Evolutionary conservation across 306 rosid genomes (phyloP).

Genomic region (Alnus rubra): DNA sequence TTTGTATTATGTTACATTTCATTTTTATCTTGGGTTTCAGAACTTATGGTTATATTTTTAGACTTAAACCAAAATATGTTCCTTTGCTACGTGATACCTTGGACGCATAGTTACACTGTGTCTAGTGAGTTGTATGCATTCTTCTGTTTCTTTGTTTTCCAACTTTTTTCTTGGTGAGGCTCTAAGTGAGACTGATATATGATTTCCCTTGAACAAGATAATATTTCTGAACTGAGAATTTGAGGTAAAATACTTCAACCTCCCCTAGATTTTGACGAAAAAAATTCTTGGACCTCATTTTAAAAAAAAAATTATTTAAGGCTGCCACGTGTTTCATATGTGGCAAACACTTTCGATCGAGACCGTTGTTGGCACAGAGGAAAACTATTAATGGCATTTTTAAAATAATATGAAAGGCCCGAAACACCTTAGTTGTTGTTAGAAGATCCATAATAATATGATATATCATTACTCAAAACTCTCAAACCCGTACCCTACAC

Average conservation of each 20-base stretch:
- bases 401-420: background rate
- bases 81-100: too few species aligned
- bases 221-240: background rate
- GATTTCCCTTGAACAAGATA: background rate
- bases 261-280: background rate
- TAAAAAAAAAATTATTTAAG: background rate
- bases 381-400: background rate
- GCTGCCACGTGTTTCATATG: background rate
- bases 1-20: background rate
- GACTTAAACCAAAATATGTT: background rate
- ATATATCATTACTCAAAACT: background rate
- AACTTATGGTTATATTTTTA: background rate
- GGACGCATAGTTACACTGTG: too few species aligned
- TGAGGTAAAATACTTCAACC: background rate
- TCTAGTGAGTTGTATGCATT: too few species aligned
- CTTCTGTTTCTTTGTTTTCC: background rate
- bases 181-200: too few species aligned
- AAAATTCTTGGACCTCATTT: background rate
- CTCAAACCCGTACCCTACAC: background rate
- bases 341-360: background rate
- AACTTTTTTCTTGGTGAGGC: background rate
- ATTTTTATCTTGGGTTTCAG: background rate
- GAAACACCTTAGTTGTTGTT: background rate
- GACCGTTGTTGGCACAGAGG: background rate
- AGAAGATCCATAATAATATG: background rate